phyloP scores from a whole-genome alignment of 2,329 filamentous ascomycete genomes.

The Fusarium verrucosum region DNA sequence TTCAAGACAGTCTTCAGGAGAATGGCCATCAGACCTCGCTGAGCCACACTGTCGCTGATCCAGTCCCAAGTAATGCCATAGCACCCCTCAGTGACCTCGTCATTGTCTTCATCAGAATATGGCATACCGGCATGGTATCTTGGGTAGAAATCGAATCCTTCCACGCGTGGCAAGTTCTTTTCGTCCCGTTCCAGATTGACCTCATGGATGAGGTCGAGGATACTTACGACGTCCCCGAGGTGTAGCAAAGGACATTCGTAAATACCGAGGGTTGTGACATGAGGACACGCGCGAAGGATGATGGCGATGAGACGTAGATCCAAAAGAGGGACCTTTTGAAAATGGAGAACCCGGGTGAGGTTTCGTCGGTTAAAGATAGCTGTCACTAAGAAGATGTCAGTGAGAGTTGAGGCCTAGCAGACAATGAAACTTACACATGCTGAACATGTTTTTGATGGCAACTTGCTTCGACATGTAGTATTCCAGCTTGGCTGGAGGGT shows the following conservation, averaged over 20 bases:
- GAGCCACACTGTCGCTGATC: slow-evolving; percentile 39
- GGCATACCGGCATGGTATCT: slow-evolving; percentile 45
- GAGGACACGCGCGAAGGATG: slow-evolving; percentile 47
- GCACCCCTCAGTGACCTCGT: background rate
- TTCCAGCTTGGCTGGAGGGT: background rate
- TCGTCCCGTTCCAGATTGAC: slow-evolving; percentile 44
- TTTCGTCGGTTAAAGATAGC: slow-evolving; percentile 31
- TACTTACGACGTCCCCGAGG: slow-evolving; percentile 48
- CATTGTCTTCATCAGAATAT: background rate
- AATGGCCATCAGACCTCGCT: slow-evolving; percentile 49
- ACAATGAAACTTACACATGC: slow-evolving; percentile 37
- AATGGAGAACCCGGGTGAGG: slow-evolving; percentile 42
- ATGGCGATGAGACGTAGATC: slow-evolving; percentile 49
- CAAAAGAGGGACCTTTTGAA: slow-evolving; percentile 46
- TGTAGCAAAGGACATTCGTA: slow-evolving; percentile 52
- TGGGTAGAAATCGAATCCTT: slow-evolving; percentile 49
- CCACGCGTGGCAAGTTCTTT: slow-evolving; percentile 25
- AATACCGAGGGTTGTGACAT: slow-evolving; percentile 48
- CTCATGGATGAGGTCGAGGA: slow-evolving; percentile 51
- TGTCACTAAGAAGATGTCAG: slow-evolving; percentile 40
- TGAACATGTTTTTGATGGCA: slow-evolving; percentile 6
- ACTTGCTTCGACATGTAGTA: slow-evolving; percentile 27
- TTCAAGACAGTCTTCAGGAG: slow-evolving; percentile 51
- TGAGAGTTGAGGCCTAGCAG: background rate
- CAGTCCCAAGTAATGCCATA: slow-evolving; percentile 48